Percentiles rank a stretch among this genome's conserved stretches.
Conservation (phyloP, 2,329 filamentous ascomycete species). For the Aureobasidium leucospermi region DNA sequence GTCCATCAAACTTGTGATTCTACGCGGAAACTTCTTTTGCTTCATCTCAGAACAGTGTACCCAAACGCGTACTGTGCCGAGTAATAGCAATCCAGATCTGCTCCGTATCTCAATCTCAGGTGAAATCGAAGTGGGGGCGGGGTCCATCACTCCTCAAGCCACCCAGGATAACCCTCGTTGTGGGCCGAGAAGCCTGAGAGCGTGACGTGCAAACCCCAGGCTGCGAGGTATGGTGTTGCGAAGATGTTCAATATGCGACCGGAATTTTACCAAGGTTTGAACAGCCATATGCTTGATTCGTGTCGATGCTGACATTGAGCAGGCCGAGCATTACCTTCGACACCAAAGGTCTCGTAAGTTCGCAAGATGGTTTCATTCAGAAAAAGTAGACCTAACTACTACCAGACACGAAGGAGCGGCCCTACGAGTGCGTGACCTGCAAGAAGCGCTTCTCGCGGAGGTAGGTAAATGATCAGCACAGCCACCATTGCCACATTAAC, state of each 20-base stretch:
- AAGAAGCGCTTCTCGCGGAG: slow-evolving; percentile 50
- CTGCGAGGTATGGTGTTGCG: slow-evolving; percentile 16
- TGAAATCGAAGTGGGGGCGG: not conserved
- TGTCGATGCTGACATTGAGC: not conserved
- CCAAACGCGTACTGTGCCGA: not conserved
- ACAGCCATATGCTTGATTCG: not conserved
- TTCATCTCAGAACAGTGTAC: not conserved
- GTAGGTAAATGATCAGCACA: slow-evolving; percentile 25
- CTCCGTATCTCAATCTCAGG: not conserved
- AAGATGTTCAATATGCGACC: slow-evolving; percentile 35
- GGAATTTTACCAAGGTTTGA: slow-evolving; percentile 44
- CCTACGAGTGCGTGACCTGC: slow-evolving; percentile 47
- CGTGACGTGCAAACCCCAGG: not conserved
- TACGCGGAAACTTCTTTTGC: not conserved
- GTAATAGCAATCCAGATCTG: not conserved
- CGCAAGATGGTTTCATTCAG: slow-evolving; percentile 18
- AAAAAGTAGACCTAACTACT: slow-evolving; percentile 13
- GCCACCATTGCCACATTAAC: not conserved
- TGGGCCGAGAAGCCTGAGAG: not conserved
- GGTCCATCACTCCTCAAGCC: slow-evolving; percentile 6
- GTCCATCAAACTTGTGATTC: not conserved
- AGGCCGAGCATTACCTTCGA: slow-evolving; percentile 47
- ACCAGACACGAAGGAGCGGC: slow-evolving; percentile 47
- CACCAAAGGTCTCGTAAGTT: slow-evolving; percentile 49
- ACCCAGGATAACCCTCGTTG: not conserved